Evolutionary conservation across 2,329 filamentous ascomycete species (phyloP).

Genomic region (Sclerotinia subarctica): DNA sequence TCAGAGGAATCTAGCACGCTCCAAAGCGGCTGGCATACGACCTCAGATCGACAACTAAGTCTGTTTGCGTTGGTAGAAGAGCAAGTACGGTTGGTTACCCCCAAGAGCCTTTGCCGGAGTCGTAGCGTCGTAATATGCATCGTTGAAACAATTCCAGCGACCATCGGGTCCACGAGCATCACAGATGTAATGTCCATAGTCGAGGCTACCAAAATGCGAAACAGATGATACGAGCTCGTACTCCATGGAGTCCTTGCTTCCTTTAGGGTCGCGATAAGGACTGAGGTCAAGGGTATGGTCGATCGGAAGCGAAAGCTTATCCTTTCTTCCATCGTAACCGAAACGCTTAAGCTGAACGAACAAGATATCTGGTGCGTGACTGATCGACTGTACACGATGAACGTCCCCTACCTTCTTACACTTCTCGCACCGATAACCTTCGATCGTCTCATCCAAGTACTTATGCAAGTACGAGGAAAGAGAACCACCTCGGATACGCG

Average conservation of each 20-base stretch:
- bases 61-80: conserved; percentile 21
- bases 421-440: conserved; percentile 34
- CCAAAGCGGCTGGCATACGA: conserved; percentile 2
- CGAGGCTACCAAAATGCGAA: conserved; percentile 31
- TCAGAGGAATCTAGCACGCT: conserved; percentile 9
- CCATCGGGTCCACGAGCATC: conserved; percentile 28
- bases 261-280: conserved; percentile 23
- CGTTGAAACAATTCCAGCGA: conserved; percentile 31
- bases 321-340: conserved; percentile 25
- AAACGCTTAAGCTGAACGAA: conserved; percentile 35
- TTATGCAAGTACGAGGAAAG: conserved; percentile 30
- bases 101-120: conserved; percentile 24
- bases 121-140: conserved; percentile 28
- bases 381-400: conserved; percentile 26
- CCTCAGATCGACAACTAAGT: conserved; percentile 3
- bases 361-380: conserved; percentile 32
- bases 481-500: conserved; percentile 24
- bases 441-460: conserved; percentile 29
- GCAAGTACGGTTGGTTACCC: conserved; percentile 18
- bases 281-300: conserved; percentile 31
- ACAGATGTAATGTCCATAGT: conserved; percentile 33
- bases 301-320: conserved; percentile 32
- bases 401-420: conserved; percentile 26
- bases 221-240: conserved; percentile 38
- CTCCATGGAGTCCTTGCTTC: conserved; percentile 18